A percentile compares a stretch with the other conserved stretches of the same genome.
phyloP scores from a whole-genome alignment of 495 filamentous ascomycete genomes.

The Xylaria bambusicola region DNA sequence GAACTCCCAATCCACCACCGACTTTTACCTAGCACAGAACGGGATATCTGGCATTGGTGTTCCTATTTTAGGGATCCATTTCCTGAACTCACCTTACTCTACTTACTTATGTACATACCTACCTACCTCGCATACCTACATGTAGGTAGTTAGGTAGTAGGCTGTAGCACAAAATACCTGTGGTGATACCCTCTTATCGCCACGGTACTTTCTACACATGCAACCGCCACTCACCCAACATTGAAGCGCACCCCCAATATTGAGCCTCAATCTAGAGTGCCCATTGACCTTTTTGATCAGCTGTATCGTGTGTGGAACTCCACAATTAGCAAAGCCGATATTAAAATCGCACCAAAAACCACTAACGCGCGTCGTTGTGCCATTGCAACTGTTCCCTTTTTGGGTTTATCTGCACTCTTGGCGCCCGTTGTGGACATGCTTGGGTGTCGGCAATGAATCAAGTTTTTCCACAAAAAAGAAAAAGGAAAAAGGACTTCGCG shows the following conservation, averaged over 20 bases:
- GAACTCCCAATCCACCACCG: neutral
- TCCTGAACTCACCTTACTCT: neutral
- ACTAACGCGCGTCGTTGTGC: neutral
- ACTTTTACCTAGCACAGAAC: neutral
- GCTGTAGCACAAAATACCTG: no score
- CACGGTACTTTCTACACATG: neutral
- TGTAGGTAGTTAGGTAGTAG: no score
- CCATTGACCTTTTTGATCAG: neutral
- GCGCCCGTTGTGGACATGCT: neutral
- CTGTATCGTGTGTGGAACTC: neutral
- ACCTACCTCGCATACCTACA: no score
- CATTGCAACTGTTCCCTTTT: neutral
- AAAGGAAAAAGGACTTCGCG: no score
- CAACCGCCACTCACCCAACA: neutral
- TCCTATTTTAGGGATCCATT: slow-evolving; percentile 4
- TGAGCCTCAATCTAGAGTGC: neutral
- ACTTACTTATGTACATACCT: no score
- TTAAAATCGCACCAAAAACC: neutral
- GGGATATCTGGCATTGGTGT: neutral
- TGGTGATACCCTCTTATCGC: no score
- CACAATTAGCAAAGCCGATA: neutral
- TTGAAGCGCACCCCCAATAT: neutral
- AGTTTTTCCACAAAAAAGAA: no score
- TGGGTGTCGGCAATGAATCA: no score
- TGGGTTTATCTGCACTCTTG: no score